Evolutionary conservation across 176 grass and related monocot genomes (phyloP), one percentile per base, ranked within the genome.

Genomic region (Leersia perrieri): DNA sequence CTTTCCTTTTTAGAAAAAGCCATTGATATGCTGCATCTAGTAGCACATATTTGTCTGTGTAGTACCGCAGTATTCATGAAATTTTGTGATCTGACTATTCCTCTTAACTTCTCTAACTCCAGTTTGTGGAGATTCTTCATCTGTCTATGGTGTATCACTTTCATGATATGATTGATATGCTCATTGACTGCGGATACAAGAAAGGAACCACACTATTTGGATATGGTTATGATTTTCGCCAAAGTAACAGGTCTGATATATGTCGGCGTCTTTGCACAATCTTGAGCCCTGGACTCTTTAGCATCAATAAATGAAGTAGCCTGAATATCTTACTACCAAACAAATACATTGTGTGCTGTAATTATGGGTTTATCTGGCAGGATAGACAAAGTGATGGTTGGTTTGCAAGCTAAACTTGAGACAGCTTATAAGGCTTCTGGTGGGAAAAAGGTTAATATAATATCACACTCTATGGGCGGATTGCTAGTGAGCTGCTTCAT

Each of bases 401-500:
- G 92, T 83, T 73, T 98, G 74, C 92, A 62, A 93, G 23, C 77
- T 78, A 94, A 98, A 87, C 86, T 98, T 57, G 92, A 94, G 84
- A 93, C 83, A 82, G 92, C 95, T 85, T 98, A 94, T 86, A 94
- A 93, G 63, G 55, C 84, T 68, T 98, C 95, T 53, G 92, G 90
- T 29, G 90, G 90, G 35, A 85, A 80, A 92, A 98, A 92, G 76
- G 88, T 98, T 82, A 94, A 88, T 72, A 78, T 98, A 87, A 91
- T 98, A 57, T 92, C 95, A 22, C 95, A 98, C 85, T 98, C 95
- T 67, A 98, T 98, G 95, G 95, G 95, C 22, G 95, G 95, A 87
- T 85, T 98, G 83, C 92, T 98, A 75, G 85, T 98, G 25, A 68
- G 83, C 64, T 93, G 90, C 86, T 94, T 94, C 90, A 87, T 94